Percentiles rank a stretch among this genome's conserved stretches.
Evolutionary conservation across 2,329 filamentous ascomycete species (phyloP).

Genomic region (Neonectria punicea): DNA sequence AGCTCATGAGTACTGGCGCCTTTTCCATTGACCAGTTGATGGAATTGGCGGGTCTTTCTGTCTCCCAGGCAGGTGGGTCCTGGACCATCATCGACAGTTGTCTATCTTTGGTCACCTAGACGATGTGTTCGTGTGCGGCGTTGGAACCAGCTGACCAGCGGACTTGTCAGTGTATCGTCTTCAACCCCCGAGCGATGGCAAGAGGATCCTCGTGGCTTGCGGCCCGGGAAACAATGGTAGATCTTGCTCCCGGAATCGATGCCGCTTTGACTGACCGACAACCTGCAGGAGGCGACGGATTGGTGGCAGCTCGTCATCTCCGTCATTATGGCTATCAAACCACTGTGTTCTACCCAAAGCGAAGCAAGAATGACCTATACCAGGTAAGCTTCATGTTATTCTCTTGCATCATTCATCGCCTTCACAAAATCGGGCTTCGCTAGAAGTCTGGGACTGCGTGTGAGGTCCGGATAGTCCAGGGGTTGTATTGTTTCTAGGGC

Average conservation of each 20-base stretch:
- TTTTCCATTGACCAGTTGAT: constrained; percentile 98
- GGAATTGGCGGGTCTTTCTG: constrained; percentile 93
- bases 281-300: constrained; percentile 82
- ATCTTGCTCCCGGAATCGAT: constrained; percentile 18
- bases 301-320: constrained; percentile 93
- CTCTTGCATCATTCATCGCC: constrained; percentile 17
- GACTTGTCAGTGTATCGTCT: constrained; percentile 77
- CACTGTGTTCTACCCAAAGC: constrained; percentile 91
- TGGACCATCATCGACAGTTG: not conserved
- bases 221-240: constrained; percentile 81
- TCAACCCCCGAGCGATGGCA: constrained; percentile 78
- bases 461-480: constrained; percentile 24
- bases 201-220: constrained; percentile 85
- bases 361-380: constrained; percentile 90
- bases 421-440: not conserved
- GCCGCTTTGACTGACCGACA: not conserved
- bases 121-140: not conserved
- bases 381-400: constrained; percentile 62
- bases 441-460: constrained; percentile 1
- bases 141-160: not conserved
- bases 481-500: constrained; percentile 35
- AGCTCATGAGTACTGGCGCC: constrained; percentile 88
- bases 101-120: not conserved
- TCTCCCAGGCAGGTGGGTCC: constrained; percentile 83
- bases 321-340: constrained; percentile 92